Conservation (phyloP, 2,329 filamentous ascomycete species). For the Zymoseptoria tritici region DNA sequence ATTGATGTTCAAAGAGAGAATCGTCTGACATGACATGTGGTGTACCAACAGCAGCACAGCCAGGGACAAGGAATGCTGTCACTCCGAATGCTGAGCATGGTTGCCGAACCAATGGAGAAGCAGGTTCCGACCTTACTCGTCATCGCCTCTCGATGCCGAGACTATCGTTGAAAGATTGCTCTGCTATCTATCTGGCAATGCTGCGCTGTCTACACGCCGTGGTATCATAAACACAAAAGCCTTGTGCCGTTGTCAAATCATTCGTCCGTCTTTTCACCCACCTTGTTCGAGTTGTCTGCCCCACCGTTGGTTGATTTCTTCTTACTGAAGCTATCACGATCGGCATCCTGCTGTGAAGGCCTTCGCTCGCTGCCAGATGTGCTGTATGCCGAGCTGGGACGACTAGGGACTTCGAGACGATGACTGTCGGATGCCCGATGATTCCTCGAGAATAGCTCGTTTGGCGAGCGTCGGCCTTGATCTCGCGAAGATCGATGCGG, state of each 20-base stretch:
- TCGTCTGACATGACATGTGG: no score
- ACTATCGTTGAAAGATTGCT: neutral
- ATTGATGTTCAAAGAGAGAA: neutral
- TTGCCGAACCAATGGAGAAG: neutral
- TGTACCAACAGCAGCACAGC: neutral
- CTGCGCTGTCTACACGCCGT: neutral
- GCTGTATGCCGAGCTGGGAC: slow-evolving; percentile 8
- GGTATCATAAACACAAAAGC: neutral
- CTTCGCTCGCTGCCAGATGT: neutral
- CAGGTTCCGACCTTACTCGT: neutral
- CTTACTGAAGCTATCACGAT: neutral
- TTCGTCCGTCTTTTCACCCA: neutral
- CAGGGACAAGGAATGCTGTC: neutral
- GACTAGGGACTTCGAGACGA: slow-evolving; percentile 10
- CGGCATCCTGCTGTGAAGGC: neutral
- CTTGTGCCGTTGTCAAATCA: neutral
- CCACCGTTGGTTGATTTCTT: neutral
- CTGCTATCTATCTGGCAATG: neutral
- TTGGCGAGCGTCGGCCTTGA: slow-evolving; percentile 9
- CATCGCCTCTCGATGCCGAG: no score
- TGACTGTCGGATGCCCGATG: slow-evolving; percentile 9
- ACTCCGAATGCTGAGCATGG: neutral
- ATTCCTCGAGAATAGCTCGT: slow-evolving; percentile 15
- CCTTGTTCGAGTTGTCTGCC: neutral
- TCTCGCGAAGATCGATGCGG: slow-evolving; percentile 22